Evolutionary conservation across 2,329 filamentous ascomycete genomes (phyloP).

Genomic region (Verticillium tricorpus): DNA sequence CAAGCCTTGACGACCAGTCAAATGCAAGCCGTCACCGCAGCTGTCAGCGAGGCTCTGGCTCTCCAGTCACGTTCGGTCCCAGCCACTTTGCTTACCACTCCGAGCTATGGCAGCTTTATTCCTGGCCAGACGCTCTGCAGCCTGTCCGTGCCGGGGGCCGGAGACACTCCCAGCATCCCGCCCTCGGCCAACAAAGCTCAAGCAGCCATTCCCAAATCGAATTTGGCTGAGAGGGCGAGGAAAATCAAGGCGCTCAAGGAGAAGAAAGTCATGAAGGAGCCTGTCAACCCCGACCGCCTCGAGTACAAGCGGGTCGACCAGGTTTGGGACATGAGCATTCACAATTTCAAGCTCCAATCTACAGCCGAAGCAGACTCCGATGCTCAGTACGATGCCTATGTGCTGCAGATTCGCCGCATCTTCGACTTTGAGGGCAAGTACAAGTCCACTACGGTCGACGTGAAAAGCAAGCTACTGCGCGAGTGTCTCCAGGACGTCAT

Average conservation of each 20-base stretch:
- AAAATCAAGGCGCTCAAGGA: not conserved
- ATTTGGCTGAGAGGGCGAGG: not conserved
- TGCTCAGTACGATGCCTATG: constrained; percentile 68
- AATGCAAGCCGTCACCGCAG: not conserved
- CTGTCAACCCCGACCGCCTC: not conserved
- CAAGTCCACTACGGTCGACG: constrained; percentile 67
- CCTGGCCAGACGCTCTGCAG: not conserved
- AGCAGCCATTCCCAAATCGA: not conserved
- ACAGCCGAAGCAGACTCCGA: constrained; percentile 41
- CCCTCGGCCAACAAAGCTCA: not conserved
- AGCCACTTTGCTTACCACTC: not conserved
- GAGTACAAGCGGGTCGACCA: constrained; percentile 50
- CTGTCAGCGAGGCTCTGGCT: not conserved
- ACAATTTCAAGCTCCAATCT: constrained; percentile 51
- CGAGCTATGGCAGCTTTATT: not conserved
- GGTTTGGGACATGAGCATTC: constrained; percentile 46
- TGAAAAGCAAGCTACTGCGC: constrained; percentile 77
- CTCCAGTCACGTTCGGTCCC: not conserved
- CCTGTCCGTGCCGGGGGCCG: not conserved
- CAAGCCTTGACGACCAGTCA: not conserved
- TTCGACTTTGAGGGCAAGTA: constrained; percentile 86
- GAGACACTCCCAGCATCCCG: not conserved
- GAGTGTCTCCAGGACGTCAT: constrained; percentile 68
- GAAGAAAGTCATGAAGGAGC: not conserved
- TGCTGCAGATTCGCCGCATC: constrained; percentile 77